phyloP scores from a whole-genome alignment of 495 filamentous ascomycete genomes.

The Saxophila tyrrhenica region DNA sequence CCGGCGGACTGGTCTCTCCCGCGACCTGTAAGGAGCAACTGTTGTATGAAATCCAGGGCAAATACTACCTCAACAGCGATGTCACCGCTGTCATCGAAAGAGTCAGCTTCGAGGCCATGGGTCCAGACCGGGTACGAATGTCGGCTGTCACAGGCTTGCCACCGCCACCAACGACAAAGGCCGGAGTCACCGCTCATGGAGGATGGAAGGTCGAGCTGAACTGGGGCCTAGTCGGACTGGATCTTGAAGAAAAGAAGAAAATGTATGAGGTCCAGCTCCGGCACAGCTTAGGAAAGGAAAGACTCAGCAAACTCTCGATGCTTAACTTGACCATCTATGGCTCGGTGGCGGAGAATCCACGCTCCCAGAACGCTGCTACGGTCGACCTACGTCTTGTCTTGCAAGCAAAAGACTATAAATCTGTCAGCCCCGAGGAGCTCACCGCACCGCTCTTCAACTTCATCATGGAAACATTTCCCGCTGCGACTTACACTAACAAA shows the following conservation, averaged over 20 bases:
- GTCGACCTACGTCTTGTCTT: constrained; percentile 24
- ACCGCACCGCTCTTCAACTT: no score
- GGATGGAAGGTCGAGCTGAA: constrained; percentile 25
- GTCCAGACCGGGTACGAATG: constrained; percentile 17
- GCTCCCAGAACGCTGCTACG: constrained; percentile 20
- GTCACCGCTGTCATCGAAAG: constrained; percentile 19
- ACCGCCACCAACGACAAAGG: constrained; percentile 22
- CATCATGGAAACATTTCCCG: constrained; percentile 29
- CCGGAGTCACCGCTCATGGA: constrained; percentile 20
- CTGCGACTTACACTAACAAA: constrained; percentile 29
- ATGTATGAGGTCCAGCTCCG: constrained; percentile 23
- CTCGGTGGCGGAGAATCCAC: constrained; percentile 4
- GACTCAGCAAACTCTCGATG: no score
- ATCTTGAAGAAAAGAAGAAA: constrained; percentile 24
- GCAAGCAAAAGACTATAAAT: constrained; percentile 21
- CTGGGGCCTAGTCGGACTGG: constrained; percentile 25
- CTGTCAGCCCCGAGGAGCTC: no score
- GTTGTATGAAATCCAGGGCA: constrained; percentile 24
- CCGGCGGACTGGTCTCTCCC: constrained; percentile 13
- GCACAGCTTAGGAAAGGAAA: constrained; percentile 8
- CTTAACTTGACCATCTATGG: constrained; percentile 21
- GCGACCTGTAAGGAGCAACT: constrained; percentile 21
- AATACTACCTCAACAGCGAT: constrained; percentile 21
- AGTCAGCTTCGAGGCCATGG: constrained; percentile 16
- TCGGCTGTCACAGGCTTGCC: constrained; percentile 12